Conservation (phyloP, 768 basidiomycete species). For the Suillus bovinus region DNA sequence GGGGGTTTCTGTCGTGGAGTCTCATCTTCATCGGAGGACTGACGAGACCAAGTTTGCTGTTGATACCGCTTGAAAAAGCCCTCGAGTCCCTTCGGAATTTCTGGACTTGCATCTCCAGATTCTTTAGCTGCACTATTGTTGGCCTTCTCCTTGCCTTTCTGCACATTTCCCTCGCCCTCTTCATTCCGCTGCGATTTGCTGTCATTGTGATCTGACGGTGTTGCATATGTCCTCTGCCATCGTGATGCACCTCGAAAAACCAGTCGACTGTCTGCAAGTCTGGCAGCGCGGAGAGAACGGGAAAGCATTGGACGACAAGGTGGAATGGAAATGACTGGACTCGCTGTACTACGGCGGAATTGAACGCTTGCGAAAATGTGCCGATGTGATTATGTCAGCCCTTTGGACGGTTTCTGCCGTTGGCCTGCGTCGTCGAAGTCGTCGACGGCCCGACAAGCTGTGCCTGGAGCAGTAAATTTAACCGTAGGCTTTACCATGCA, state of each 20-base stretch:
- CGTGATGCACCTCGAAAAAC: constrained; percentile 32
- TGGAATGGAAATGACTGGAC: neutral
- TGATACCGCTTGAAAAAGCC: constrained; percentile 77
- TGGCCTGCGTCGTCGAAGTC: neutral
- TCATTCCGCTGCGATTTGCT: constrained; percentile 25
- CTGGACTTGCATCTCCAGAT: constrained; percentile 29
- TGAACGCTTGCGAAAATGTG: constrained; percentile 3
- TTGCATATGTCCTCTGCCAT: constrained; percentile 47
- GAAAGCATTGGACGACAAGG: constrained; percentile 50
- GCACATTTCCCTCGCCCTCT: constrained; percentile 26
- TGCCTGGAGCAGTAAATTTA: neutral
- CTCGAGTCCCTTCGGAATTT: constrained; percentile 67
- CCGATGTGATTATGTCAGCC: constrained; percentile 9
- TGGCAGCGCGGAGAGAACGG: constrained; percentile 57
- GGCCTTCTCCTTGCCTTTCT: constrained; percentile 37
- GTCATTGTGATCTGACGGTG: constrained; percentile 39
- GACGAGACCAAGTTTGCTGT: constrained; percentile 31
- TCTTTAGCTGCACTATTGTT: constrained; percentile 37
- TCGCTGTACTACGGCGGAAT: neutral
- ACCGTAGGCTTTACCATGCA: neutral
- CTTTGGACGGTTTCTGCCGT: constrained; percentile 6
- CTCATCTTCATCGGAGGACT: constrained; percentile 31
- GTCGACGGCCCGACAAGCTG: no score
- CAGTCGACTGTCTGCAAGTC: constrained; percentile 44
- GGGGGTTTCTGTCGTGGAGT: constrained; percentile 44